Conservation (phyloP, 1,284 basidiomycete genomes). For the Leccinum subspadiceum region DNA sequence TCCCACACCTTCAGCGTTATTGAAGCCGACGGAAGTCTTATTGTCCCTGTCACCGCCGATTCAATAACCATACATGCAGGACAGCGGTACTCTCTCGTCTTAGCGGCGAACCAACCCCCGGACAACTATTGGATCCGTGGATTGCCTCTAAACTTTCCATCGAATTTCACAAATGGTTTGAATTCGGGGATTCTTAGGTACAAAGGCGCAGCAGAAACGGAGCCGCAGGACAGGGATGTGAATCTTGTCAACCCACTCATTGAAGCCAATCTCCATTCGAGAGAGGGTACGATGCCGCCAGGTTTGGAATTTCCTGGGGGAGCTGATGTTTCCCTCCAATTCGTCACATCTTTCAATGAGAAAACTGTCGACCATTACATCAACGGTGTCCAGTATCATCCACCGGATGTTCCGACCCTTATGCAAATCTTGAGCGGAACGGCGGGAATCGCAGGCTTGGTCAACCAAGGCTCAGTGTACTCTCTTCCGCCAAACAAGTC, state of each 20-base stretch:
- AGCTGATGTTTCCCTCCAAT: constrained; percentile 26
- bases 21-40: constrained; percentile 41
- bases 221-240: constrained; percentile 38
- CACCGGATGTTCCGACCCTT: constrained; percentile 36
- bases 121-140: constrained; percentile 40
- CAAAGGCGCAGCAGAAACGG: constrained; percentile 38
- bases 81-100: constrained; percentile 41
- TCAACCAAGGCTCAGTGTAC: constrained; percentile 38
- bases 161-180: constrained; percentile 25
- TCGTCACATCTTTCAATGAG: constrained; percentile 22
- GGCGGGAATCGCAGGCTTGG: constrained; percentile 35
- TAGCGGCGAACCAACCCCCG: constrained; percentile 36
- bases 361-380: constrained; percentile 17
- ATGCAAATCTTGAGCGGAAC: constrained; percentile 48
- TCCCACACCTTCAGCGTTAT: constrained; percentile 39
- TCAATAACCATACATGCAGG: constrained; percentile 32
- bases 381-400: constrained; percentile 30
- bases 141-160: constrained; percentile 21
- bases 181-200: constrained; percentile 55
- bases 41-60: constrained; percentile 32
- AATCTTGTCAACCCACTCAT: constrained; percentile 4
- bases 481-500: constrained; percentile 36
- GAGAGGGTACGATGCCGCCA: constrained; percentile 15
- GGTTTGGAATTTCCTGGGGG: constrained; percentile 25
- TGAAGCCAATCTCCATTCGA: constrained; percentile 19